Evolutionary conservation across 306 rosid genomes (phyloP), one percentile per base, ranked within the genome.

Genomic region (Rubus parviflorus): DNA sequence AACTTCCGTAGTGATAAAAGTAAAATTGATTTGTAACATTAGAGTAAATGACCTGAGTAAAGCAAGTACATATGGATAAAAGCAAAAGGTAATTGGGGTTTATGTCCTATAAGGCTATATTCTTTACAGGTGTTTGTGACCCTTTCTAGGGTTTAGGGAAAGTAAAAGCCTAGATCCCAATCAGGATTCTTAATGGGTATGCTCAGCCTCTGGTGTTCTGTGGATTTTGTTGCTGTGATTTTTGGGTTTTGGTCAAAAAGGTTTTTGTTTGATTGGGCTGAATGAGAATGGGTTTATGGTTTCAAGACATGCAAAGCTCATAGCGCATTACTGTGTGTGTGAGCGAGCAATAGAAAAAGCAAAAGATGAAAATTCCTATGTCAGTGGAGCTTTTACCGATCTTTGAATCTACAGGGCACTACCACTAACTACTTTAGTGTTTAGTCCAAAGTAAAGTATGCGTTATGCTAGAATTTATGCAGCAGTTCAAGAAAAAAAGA

Each of bases 281-380:
- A 73, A 63, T 66, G 61, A 81, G 81, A 74, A 62, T 56, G 75
- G 87, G 51, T 85, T 85, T 80, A 65, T 73, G 79, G 77, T 72
- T 84, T 91, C 91, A 87, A 92, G 89, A 85, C 89, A 90, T 90
- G 92, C 87, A 84, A 84, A 83, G 82, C 80, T 72, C 73, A 77
- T 58, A 14, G 43, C 66, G 75, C 81, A 68, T 76, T 76, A 20
- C 71, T 51, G 72, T 53, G 74, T 15, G 51, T 43, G 66, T 4
- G 69, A 3, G 65, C 53, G 40, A 52, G 78, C 41, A 75, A 80
- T 79, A 88, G 79, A 47, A 85, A 88, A 82, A 68, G 81, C 38
- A 69, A 81, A 91, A 84, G 91, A 76, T 65, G 83, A 80, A 86
- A 85, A 79, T 83, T 87, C 80, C 84, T 83, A 79, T 86, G 83